These are phyloP conservation scores for Clitopilus hobsonii DNA, from an alignment of 768 basidiomycete species.

Conservation along the genomic window DNA sequence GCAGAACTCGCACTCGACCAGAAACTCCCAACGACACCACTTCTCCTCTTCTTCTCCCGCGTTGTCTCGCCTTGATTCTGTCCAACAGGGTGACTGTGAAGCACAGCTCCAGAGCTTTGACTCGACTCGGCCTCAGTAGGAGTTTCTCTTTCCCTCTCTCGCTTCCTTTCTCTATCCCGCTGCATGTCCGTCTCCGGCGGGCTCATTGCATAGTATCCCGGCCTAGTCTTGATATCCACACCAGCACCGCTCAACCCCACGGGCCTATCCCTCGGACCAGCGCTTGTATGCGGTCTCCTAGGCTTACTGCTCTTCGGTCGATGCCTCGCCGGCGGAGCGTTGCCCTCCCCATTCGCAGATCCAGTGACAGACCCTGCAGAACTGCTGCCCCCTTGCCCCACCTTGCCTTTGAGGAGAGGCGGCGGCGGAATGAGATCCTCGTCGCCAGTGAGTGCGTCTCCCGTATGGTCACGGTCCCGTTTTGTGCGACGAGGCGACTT, in stretches of 20 bases:
- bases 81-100: background rate
- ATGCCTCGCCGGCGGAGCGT: slow-evolving; percentile 2
- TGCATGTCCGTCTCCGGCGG: background rate
- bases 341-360: slow-evolving; percentile 2
- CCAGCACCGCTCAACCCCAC: background rate
- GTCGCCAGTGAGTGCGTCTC: background rate
- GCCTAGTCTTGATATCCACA: background rate
- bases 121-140: slow-evolving; percentile 14
- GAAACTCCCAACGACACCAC: slow-evolving; percentile 8
- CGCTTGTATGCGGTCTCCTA: slow-evolving; percentile 68
- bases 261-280: slow-evolving; percentile 57
- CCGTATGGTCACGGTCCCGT: slow-evolving; percentile 25
- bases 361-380: slow-evolving; percentile 7
- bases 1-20: background rate
- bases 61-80: background rate
- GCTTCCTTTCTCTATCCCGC: slow-evolving; percentile 2
- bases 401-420: slow-evolving; percentile 25
- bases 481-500: slow-evolving; percentile 50
- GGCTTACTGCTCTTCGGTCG: slow-evolving; percentile 12
- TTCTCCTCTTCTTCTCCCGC: slow-evolving; percentile 10
- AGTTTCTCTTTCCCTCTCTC: slow-evolving; percentile 1
- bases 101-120: background rate
- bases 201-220: background rate
- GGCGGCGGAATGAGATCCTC: slow-evolving; percentile 26
- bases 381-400: slow-evolving; percentile 5